Conservation (phyloP, 2,329 filamentous ascomycete genomes). For the Aureobasidium sp. region DNA sequence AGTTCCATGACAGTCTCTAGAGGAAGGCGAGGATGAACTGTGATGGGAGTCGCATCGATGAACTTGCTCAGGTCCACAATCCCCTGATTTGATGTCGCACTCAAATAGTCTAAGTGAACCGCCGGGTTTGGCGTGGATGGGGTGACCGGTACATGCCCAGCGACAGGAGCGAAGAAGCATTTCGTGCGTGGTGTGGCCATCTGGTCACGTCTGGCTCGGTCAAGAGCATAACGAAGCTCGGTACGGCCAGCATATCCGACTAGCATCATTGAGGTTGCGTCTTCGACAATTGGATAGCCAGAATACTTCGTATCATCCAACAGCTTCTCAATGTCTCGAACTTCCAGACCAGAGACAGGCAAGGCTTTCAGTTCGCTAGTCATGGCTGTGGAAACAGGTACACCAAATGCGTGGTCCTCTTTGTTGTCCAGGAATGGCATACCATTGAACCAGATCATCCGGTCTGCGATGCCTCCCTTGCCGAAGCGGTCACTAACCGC, state of each 20-base stretch:
- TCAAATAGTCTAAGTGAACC: constrained; percentile 51
- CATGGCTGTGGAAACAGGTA: constrained; percentile 72
- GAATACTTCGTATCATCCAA: constrained; percentile 75
- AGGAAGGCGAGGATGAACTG: constrained; percentile 81
- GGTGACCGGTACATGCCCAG: constrained; percentile 17
- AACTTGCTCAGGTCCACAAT: constrained; percentile 76
- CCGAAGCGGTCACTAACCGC: constrained; percentile 83
- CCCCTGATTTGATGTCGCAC: constrained; percentile 46
- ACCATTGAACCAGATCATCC: constrained; percentile 98
- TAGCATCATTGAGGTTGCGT: constrained; percentile 59
- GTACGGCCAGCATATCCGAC: constrained; percentile 90
- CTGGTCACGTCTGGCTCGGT: constrained; percentile 63
- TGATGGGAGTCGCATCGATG: constrained; percentile 80
- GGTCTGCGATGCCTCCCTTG: constrained; percentile 94
- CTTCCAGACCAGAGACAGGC: constrained; percentile 62
- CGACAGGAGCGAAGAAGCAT: constrained; percentile 54
- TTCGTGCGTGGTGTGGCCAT: constrained; percentile 57
- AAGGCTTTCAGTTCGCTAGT: constrained; percentile 72
- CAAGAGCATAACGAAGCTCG: constrained; percentile 83
- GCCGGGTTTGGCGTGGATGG: constrained; percentile 27
- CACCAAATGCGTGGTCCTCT: constrained; percentile 93
- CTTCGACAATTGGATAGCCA: constrained; percentile 85
- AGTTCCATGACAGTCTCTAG: constrained; percentile 98
- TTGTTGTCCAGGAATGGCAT: constrained; percentile 97
- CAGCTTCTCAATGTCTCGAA: constrained; percentile 69